Evolutionary conservation across 2,329 filamentous ascomycete genomes (phyloP), one percentile per base, ranked within the genome.

Genomic region (Thelonectria blattea): DNA sequence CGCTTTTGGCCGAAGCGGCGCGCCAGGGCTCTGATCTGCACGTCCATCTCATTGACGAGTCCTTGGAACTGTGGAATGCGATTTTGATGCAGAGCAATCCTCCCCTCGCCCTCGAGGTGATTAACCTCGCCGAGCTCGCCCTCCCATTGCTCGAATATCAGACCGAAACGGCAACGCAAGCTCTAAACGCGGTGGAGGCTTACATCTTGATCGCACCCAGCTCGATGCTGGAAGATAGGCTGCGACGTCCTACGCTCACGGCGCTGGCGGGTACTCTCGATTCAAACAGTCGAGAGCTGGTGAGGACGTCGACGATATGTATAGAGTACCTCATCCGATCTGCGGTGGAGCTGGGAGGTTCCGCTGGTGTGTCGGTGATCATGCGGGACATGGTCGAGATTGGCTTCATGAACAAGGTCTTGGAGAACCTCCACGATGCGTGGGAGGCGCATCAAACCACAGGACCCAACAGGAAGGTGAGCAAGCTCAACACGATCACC

Each of bases 1-100:
- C 94, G 0, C 84, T 98, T 52, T 89, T 99, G 43, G 83, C 87
- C 47, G 90, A 91, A 69, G 92, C 93, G 2, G 87, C 95, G 37
- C 86, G 93, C 59, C 88, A 90, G 3, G 86, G 85, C 11, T 95
- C 92, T 1, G 86, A 91, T 41, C 82, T 91, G 43, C 87, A 91
- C 67, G 79, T 93, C 2, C 95, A 96, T 70, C 85, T 99, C 11
- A 86, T 97, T 12, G 95, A 98, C 63, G 95, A 99, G 73, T 91
- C 92, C 0, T 81, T 98, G 14, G 93, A 97, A 57, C 84, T 99
- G 3, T 98, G 94, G 94, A 83, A 85, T 34, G 86, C 90, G 2
- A 87, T 97, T 11, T 76, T 93, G 39, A 81, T 81, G 63, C 87
- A 92, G 69, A 88, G 88, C 59, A 81, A 83, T 8, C 78, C 85